A percentile compares a stretch with the other conserved stretches of the same genome.
These are phyloP conservation scores for Solanum boliviense DNA, from an alignment of 257 asterid genomes.

Conservation along the genomic window DNA sequence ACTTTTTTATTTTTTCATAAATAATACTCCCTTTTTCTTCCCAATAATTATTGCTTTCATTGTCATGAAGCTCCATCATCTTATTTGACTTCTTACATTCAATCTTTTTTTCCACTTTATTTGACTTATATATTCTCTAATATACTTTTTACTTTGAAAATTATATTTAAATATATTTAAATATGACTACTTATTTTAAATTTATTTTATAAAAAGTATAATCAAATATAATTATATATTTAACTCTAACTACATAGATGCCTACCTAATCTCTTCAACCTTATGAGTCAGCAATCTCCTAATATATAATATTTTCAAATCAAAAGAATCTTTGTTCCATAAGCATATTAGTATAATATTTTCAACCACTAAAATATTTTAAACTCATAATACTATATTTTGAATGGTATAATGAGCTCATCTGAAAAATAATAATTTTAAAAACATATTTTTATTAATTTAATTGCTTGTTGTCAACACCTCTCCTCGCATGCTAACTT, in stretches of 20 bases:
- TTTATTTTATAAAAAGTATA: too few relatives aligned
- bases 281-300: neutral
- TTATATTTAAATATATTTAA: neutral
- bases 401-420: neutral
- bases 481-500: neutral
- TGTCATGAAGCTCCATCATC: neutral
- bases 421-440: too few relatives aligned
- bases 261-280: neutral
- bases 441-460: neutral
- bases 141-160: neutral
- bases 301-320: neutral
- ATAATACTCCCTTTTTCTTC: neutral
- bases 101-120: neutral
- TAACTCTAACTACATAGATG: neutral
- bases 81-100: neutral
- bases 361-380: neutral
- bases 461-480: neutral
- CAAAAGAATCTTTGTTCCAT: neutral
- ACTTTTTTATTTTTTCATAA: neutral
- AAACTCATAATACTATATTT: neutral
- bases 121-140: neutral
- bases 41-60: neutral
- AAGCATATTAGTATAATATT: neutral
- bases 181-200: neutral
- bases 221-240: neutral